A percentile compares a stretch with the other conserved stretches of the same genome.
Conservation (phyloP, 2,329 filamentous ascomycete genomes). For the Trichoderma sp. region DNA sequence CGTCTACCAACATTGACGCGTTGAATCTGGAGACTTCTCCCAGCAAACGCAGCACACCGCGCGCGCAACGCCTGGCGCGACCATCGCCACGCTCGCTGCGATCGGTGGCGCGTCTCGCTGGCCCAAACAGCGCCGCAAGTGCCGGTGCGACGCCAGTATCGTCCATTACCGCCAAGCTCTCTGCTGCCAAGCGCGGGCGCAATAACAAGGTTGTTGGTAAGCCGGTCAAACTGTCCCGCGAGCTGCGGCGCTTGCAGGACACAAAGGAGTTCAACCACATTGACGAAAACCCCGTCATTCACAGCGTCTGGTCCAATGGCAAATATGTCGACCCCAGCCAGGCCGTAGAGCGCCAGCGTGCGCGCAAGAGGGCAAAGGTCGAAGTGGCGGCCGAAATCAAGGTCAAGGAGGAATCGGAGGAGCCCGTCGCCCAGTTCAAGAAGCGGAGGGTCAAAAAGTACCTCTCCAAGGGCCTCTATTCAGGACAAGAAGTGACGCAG, state of each 20-base stretch:
- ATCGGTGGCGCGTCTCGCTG: conserved; percentile 41
- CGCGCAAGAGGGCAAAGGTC: conserved; percentile 30
- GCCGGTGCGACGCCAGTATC: conserved; percentile 33
- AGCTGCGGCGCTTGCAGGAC: conserved; percentile 58
- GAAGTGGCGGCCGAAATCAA: conserved; percentile 18
- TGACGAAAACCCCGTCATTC: conserved; percentile 55
- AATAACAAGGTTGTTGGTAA: conserved; percentile 43
- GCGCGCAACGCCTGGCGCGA: conserved; percentile 33
- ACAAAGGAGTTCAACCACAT: conserved; percentile 61
- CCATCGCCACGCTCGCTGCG: conserved; percentile 37
- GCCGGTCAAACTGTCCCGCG: conserved; percentile 50
- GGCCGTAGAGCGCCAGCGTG: conserved; percentile 35
- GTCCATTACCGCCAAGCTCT: conserved; percentile 46
- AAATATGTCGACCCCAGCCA: conserved; percentile 54
- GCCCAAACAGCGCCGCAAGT: conserved; percentile 32
- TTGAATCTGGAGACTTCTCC: conserved; percentile 45
- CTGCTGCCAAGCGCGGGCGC: conserved; percentile 58
- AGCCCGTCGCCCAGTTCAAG: conserved; percentile 38
- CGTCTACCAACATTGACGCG: conserved; percentile 41
- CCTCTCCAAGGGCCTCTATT: conserved; percentile 79
- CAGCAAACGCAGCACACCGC: conserved; percentile 37
- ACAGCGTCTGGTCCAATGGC: conserved; percentile 64
- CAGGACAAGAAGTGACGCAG: conserved; percentile 65
- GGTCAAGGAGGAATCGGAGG: conserved; percentile 33
- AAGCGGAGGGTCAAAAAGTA: conserved; percentile 67